Conservation (phyloP, 768 basidiomycete genomes). For the Mycena albidolilacea region DNA sequence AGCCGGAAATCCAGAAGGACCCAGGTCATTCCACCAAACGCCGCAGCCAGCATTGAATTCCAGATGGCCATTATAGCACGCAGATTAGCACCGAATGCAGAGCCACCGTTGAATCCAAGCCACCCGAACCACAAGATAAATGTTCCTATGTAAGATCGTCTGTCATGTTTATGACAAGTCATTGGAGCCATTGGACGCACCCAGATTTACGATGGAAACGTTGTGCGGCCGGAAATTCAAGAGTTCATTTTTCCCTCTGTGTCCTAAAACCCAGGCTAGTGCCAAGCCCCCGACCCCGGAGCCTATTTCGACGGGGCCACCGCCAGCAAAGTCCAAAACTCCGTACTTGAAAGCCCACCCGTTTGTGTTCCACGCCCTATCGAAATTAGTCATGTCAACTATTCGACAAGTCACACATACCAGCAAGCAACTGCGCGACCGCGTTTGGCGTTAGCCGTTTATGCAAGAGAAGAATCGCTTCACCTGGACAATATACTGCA, state of each 20-base stretch:
- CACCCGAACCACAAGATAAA: slow-evolving; percentile 53
- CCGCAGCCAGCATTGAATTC: slow-evolving; percentile 91
- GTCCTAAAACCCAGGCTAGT: slow-evolving; percentile 89
- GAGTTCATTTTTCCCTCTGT: slow-evolving; percentile 79
- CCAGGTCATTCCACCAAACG: slow-evolving; percentile 89
- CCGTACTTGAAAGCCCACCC: slow-evolving; percentile 93
- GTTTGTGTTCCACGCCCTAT: slow-evolving; percentile 77
- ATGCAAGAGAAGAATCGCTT: background rate
- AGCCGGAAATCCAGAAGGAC: slow-evolving; percentile 84
- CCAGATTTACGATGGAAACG: slow-evolving; percentile 85
- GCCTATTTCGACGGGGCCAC: slow-evolving; percentile 91
- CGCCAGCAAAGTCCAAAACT: slow-evolving; percentile 90
- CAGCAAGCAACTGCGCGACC: slow-evolving; percentile 74
- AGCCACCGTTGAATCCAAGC: slow-evolving; percentile 94
- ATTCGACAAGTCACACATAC: background rate
- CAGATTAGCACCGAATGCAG: slow-evolving; percentile 89
- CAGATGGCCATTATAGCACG: slow-evolving; percentile 88
- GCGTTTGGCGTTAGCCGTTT: background rate
- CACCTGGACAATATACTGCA: slow-evolving; percentile 80
- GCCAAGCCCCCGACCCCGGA: slow-evolving; percentile 90
- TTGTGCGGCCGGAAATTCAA: slow-evolving; percentile 91
- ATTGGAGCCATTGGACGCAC: slow-evolving; percentile 70
- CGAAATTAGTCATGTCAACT: background rate
- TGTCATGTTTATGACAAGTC: too few relatives aligned
- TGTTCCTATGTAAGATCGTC: slow-evolving; percentile 16